A percentile compares a stretch with the other conserved stretches of the same genome.
Evolutionary conservation across 2,329 filamentous ascomycete genomes (phyloP).

Genomic region (Tolypocladium amazonense): DNA sequence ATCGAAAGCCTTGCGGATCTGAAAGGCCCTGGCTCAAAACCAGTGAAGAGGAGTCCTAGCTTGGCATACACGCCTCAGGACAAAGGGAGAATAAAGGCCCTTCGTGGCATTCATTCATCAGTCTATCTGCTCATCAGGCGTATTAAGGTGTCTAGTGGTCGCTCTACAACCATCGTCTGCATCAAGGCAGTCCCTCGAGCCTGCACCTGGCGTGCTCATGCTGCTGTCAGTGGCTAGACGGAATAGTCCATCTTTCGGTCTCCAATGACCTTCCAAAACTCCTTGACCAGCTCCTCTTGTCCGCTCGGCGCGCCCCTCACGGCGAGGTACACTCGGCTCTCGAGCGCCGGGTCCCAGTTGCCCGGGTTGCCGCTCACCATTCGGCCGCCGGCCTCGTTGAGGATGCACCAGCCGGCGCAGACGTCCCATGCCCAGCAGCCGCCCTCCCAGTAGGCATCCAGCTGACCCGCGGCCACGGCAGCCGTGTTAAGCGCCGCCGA

Average conservation of each 20-base stretch:
- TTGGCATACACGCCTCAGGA: no score
- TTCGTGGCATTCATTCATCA: neutral
- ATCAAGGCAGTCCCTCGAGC: neutral
- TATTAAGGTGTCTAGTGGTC: neutral
- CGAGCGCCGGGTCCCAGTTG: conserved; percentile 53
- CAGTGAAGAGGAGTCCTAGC: no score
- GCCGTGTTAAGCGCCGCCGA: conserved; percentile 68
- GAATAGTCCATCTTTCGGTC: conserved; percentile 40
- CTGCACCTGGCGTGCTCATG: neutral
- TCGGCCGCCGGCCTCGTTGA: conserved; percentile 62
- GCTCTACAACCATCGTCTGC: neutral
- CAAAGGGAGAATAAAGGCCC: no score
- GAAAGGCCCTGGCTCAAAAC: no score
- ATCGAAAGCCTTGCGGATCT: neutral
- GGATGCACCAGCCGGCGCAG: conserved; percentile 68
- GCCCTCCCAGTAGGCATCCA: conserved; percentile 74
- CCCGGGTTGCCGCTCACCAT: conserved; percentile 67
- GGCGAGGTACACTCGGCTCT: conserved; percentile 51
- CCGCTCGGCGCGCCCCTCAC: conserved; percentile 48
- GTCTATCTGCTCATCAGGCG: neutral
- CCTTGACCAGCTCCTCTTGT: conserved; percentile 51
- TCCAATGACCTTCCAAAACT: conserved; percentile 53
- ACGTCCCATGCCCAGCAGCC: conserved; percentile 84
- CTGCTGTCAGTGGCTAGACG: conserved; percentile 5
- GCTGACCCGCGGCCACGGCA: conserved; percentile 56